Percentiles rank a stretch among this genome's conserved stretches.
Evolutionary conservation across 805 yeast genomes (phyloP).

Genomic region (Candida berthetii): DNA sequence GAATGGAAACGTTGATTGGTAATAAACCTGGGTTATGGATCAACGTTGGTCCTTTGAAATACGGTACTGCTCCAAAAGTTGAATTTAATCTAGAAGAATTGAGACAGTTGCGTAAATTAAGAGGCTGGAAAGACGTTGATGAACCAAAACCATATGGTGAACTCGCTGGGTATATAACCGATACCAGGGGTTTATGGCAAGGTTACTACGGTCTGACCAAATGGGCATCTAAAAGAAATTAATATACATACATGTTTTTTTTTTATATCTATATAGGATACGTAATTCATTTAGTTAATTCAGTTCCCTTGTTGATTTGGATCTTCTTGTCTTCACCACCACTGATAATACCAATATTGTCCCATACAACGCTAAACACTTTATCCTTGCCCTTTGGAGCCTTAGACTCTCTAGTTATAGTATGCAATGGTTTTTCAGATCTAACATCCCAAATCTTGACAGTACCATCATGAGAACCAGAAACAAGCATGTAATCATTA

Average conservation of each 20-base stretch:
- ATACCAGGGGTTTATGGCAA: constrained; percentile 63
- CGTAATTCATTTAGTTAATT: constrained; percentile 5
- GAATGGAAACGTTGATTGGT: constrained; percentile 42
- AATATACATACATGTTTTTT: too few relatives aligned
- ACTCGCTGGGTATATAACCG: constrained; percentile 61
- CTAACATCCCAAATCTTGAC: constrained; percentile 95
- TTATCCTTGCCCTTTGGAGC: constrained; percentile 45
- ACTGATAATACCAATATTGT: constrained; percentile 71
- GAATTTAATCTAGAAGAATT: constrained; percentile 76
- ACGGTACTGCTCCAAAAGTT: constrained; percentile 77
- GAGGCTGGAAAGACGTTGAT: constrained; percentile 59
- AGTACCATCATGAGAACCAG: constrained; percentile 96
- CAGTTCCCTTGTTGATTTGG: constrained; percentile 60
- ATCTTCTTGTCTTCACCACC: constrained; percentile 94
- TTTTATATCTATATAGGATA: too few relatives aligned
- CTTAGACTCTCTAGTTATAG: constrained; percentile 66
- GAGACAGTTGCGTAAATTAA: constrained; percentile 35
- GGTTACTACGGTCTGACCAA: constrained; percentile 66
- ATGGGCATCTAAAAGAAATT: constrained; percentile 33
- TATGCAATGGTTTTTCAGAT: constrained; percentile 74
- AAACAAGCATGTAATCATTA: constrained; percentile 75
- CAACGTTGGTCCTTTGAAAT: constrained; percentile 87
- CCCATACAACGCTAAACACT: constrained; percentile 88
- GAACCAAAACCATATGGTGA: constrained; percentile 26
- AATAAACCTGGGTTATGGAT: constrained; percentile 67